A percentile compares a stretch with the other conserved stretches of the same genome.
Evolutionary conservation across 441 rosid species (phyloP).

Genomic region (Croton setiger): DNA sequence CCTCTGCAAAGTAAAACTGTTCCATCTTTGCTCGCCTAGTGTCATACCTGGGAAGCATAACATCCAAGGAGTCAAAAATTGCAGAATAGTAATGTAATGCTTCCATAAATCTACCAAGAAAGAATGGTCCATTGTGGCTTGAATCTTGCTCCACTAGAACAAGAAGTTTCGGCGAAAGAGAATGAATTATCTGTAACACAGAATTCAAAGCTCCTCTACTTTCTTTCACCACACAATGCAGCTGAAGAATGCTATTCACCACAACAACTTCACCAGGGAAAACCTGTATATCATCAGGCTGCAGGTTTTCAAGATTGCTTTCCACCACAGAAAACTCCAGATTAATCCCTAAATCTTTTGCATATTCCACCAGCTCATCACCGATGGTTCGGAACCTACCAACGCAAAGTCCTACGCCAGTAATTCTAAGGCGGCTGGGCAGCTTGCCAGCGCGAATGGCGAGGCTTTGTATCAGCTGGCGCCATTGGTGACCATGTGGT

Average conservation of each 20-base stretch:
- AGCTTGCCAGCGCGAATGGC: slow-evolving; percentile 39
- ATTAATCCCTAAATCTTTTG: slow-evolving; percentile 34
- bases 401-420: slow-evolving; percentile 41
- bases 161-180: slow-evolving; percentile 46
- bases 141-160: slow-evolving; percentile 64
- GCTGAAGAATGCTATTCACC: slow-evolving; percentile 59
- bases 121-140: slow-evolving; percentile 62
- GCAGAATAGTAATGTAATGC: slow-evolving; percentile 62
- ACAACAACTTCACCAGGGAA: slow-evolving; percentile 43
- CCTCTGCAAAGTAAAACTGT: slow-evolving; percentile 60
- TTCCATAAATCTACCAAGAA: slow-evolving; percentile 62
- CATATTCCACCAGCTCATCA: slow-evolving; percentile 35
- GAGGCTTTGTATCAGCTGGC: slow-evolving; percentile 47
- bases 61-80: slow-evolving; percentile 52
- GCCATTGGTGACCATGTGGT: slow-evolving; percentile 56
- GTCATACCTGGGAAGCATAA: slow-evolving; percentile 54
- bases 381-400: slow-evolving; percentile 38
- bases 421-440: slow-evolving; percentile 41
- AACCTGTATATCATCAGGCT: slow-evolving; percentile 33
- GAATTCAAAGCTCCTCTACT: slow-evolving; percentile 61
- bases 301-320: slow-evolving; percentile 46
- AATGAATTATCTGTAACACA: slow-evolving; percentile 45
- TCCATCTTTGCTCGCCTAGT: slow-evolving; percentile 62
- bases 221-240: slow-evolving; percentile 66
- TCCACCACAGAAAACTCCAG: slow-evolving; percentile 43